These are phyloP conservation scores for Astrothelium subdiscretum DNA, from an alignment of 495 filamentous ascomycete genomes.

Conservation along the genomic window DNA sequence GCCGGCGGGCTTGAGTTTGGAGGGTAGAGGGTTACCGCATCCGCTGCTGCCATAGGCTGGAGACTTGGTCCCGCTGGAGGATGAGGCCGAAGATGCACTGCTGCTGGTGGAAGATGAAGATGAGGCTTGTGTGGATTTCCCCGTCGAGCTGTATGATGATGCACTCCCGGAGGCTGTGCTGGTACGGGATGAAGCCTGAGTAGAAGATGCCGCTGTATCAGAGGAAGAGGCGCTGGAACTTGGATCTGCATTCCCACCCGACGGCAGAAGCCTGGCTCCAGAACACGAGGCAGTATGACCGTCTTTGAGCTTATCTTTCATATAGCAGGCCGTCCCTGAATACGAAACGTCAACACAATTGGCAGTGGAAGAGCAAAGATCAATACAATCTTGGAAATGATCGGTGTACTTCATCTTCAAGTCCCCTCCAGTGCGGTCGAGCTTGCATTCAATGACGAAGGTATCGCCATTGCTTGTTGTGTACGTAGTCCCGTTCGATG, in stretches of 20 bases:
- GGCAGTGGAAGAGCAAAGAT: background rate
- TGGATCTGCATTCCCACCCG: too few relatives aligned
- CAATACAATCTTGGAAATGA: conserved; percentile 5
- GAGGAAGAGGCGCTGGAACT: too few relatives aligned
- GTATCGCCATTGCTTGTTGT: conserved; percentile 3
- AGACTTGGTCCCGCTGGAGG: background rate
- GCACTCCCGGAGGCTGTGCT: too few relatives aligned
- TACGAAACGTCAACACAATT: conserved; percentile 7
- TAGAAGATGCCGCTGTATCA: too few relatives aligned
- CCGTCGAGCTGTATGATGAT: too few relatives aligned
- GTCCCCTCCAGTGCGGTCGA: conserved; percentile 4
- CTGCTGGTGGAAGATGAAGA: too few relatives aligned
- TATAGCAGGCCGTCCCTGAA: conserved; percentile 7
- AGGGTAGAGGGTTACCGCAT: background rate
- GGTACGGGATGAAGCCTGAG: background rate
- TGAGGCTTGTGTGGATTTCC: too few relatives aligned
- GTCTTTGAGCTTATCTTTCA: conserved; percentile 1
- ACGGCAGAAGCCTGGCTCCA: background rate
- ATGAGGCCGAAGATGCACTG: too few relatives aligned
- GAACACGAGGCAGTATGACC: background rate
- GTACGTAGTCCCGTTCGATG: background rate
- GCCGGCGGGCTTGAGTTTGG: background rate
- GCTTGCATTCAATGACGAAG: conserved; percentile 8
- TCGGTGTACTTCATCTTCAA: background rate
- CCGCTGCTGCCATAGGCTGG: background rate